These are phyloP conservation scores for Botrytis fabae DNA, from an alignment of 2,329 filamentous ascomycete genomes.

Conservation along the genomic window DNA sequence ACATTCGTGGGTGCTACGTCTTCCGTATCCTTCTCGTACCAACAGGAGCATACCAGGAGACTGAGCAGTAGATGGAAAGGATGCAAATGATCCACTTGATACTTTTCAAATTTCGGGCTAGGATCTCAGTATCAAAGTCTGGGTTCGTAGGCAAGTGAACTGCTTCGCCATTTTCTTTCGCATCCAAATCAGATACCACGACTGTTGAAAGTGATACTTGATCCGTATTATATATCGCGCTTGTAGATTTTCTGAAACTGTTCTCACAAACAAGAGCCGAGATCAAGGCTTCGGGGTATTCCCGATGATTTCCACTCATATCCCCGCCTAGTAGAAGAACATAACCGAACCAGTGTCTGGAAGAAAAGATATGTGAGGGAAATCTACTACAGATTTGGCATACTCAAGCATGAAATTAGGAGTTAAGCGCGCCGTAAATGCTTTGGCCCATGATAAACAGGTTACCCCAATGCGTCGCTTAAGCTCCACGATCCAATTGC, in stretches of 20 bases:
- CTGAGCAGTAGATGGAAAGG: not conserved
- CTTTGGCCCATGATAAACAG: not conserved
- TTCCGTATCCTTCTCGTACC: no score
- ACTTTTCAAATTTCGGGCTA: not conserved
- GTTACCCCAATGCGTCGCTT: not conserved
- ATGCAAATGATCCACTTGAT: not conserved
- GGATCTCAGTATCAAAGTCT: not conserved
- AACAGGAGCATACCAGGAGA: not conserved
- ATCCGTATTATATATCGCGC: not conserved
- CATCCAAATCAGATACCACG: not conserved
- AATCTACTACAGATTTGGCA: not conserved
- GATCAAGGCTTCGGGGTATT: not conserved
- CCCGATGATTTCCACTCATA: not conserved
- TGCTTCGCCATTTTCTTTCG: not conserved
- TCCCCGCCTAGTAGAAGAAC: not conserved
- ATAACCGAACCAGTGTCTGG: not conserved
- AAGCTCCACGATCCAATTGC: not conserved
- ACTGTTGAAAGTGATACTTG: not conserved
- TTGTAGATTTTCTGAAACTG: not conserved
- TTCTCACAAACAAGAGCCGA: not conserved
- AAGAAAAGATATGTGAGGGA: not conserved
- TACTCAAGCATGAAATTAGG: not conserved
- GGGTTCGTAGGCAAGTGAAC: no score
- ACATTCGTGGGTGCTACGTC: no score
- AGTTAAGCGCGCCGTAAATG: not conserved